Evolutionary conservation across 441 rosid species (phyloP), one percentile per base, ranked within the genome.

Genomic region (Croton setiger): DNA sequence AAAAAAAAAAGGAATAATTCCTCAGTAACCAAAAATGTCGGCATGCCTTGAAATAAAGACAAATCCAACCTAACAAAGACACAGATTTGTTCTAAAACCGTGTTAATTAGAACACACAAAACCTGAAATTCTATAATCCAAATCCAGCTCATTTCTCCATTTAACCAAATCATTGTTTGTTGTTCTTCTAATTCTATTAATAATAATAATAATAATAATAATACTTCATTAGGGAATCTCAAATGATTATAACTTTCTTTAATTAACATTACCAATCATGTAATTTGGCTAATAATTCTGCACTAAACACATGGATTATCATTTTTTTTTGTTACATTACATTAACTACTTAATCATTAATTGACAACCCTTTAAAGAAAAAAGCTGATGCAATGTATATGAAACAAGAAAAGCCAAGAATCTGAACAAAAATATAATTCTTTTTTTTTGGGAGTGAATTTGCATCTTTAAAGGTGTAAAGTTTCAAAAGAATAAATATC

Each of bases 21-120:
- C 18, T 18, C 14, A 0, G 8, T 2, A 48, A 27, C 21, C 49
- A 15, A 64, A 31, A 51, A 72, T 71, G 80, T 80, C 78, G 81
- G 84, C 81, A 76, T 17, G 61, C 59, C 73, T 70, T 47, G 69
- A 78, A 75, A 76, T 27, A 66, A 67, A 60, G 53, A 14, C 7
- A 21, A n/a, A 17, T 35, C 57, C 33, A 47, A 66, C 74, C 75
- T 39, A 69, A 74, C 48, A 59, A 14, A 17, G 44, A 70, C 63
- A 64, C 57, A 75, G 74, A 79, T 72, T 69, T 70, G 59, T 55
- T 74, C 51, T 20, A 44, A 72, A 23, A 23, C 31, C 62, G 44
- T 51, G 66, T 15, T 60, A 33, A n/a, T n/a, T 52, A 60, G 47
- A 58, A 48, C 62, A 70, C 8, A 15, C 0, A 3, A n/a, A 33